Evolutionary conservation across 257 asterid genomes (phyloP), one percentile per base, ranked within the genome.

Genomic region (Mitragyna speciosa): DNA sequence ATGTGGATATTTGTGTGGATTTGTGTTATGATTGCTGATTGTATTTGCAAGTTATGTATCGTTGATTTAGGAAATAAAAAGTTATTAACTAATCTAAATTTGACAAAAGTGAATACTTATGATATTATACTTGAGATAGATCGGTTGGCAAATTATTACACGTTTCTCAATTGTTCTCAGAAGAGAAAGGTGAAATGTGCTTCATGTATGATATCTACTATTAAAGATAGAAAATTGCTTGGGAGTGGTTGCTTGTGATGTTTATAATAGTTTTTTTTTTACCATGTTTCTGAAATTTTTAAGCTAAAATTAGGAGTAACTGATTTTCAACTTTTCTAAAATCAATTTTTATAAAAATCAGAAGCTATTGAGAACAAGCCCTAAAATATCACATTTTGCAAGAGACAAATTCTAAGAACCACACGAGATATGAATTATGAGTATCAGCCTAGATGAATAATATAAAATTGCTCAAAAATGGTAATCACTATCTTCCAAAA

Each of bases 41-140:
- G 8, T 10, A 17, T 72, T 43, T 72, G 17, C 11, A 45, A 72
- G 76, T 17, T 63, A 6, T 72, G 61, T 72, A 39, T 43, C 2
- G 10, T 48, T 72, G 14, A 43, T 0, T 24, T 72, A 47, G 56
- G 39, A 28, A 28, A 72, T 30, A 43, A 22, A 12, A 15, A 72
- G 20, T 22, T 72, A 10, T 22, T 22, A 22, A 63, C 39, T 22
- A 10, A 72, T 30, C 20, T 72, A 11, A 20, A 8, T 17, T 12
- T 72, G 56, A 17, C 47, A 43, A 4, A 72, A 3, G 1, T 72
- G 19, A 36, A n/a, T 7, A 41, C 0, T n/a, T 43, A 16, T 48
- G 76, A 72, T 72, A 28, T 72, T 5, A 72, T 45, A 30, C 39
- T 72, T 33, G 36, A 39, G 30, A 72, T 72, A 63, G 59, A 72